Conservation (phyloP, 2,329 filamentous ascomycete genomes). For the Zasmidium cellare region DNA sequence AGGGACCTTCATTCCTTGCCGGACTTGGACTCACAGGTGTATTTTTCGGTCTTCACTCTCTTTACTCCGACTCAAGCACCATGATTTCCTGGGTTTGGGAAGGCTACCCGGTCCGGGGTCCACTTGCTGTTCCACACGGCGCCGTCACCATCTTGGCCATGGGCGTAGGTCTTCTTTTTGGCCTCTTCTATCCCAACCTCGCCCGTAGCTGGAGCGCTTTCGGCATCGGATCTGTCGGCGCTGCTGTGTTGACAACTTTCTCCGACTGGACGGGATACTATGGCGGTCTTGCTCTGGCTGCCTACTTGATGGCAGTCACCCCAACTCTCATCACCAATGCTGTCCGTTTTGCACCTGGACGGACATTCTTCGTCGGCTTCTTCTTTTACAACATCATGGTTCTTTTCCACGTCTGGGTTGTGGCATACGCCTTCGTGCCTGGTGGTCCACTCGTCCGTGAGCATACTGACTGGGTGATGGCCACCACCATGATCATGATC, state of each 20-base stretch:
- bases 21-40: slow-evolving; percentile 79
- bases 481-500: slow-evolving; percentile 77
- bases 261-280: slow-evolving; percentile 88
- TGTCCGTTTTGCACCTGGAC: slow-evolving; percentile 72
- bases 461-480: slow-evolving; percentile 95
- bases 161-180: slow-evolving; percentile 75
- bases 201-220: slow-evolving; percentile 78
- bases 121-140: slow-evolving; percentile 85
- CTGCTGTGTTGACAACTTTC: slow-evolving; percentile 72
- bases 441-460: slow-evolving; percentile 90
- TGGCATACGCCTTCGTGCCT: slow-evolving; percentile 96
- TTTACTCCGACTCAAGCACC: slow-evolving; percentile 94
- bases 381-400: slow-evolving; percentile 90
- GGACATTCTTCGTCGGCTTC: slow-evolving; percentile 85
- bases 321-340: slow-evolving; percentile 75
- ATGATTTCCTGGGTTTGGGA: slow-evolving; percentile 99
- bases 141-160: slow-evolving; percentile 84
- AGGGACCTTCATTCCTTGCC: slow-evolving; percentile 69
- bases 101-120: slow-evolving; percentile 86
- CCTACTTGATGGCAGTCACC: slow-evolving; percentile 79
- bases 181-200: slow-evolving; percentile 70
- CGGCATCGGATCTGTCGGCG: slow-evolving; percentile 74
- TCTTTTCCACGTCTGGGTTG: slow-evolving; percentile 98
- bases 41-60: slow-evolving; percentile 85
- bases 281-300: slow-evolving; percentile 71